These are phyloP conservation scores for Tillandsia leiboldiana DNA, from an alignment of 176 grass and related monocot species.

Conservation along the genomic window DNA sequence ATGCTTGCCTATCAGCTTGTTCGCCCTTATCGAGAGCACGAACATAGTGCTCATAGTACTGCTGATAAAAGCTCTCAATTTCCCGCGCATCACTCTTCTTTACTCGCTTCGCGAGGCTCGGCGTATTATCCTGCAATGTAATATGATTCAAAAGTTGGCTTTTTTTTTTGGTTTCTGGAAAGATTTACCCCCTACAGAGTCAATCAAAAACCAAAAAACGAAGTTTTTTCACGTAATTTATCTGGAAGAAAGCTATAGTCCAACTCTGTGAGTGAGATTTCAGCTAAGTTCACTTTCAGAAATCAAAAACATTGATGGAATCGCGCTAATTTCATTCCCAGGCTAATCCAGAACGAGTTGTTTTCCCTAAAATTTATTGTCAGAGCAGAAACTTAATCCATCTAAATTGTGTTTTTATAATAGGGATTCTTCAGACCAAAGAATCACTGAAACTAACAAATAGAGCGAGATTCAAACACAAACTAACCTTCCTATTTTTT, in stretches of 20 bases:
- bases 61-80: conserved; percentile 95
- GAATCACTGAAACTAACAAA: not conserved
- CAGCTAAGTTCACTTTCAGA: not conserved
- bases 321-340: not conserved
- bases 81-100: conserved; percentile 86
- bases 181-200: too few species aligned
- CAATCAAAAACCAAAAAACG: too few species aligned
- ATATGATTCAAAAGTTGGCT: not conserved
- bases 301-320: not conserved
- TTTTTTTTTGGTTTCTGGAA: too few species aligned
- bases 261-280: not conserved
- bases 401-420: not conserved
- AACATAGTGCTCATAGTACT: conserved; percentile 92
- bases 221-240: too few species aligned
- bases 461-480: not conserved
- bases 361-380: not conserved
- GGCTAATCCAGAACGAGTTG: not conserved
- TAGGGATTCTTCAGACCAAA: not conserved
- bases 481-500: not conserved
- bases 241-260: not conserved
- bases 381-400: not conserved
- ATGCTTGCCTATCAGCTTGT: conserved; percentile 75
- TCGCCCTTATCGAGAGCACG: conserved; percentile 75
- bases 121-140: conserved; percentile 66
- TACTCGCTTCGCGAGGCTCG: conserved; percentile 62